Evolutionary conservation across 2,329 filamentous ascomycete genomes (phyloP), one percentile per base, ranked within the genome.

Genomic region (Phaeosphaeriaceae sp.): DNA sequence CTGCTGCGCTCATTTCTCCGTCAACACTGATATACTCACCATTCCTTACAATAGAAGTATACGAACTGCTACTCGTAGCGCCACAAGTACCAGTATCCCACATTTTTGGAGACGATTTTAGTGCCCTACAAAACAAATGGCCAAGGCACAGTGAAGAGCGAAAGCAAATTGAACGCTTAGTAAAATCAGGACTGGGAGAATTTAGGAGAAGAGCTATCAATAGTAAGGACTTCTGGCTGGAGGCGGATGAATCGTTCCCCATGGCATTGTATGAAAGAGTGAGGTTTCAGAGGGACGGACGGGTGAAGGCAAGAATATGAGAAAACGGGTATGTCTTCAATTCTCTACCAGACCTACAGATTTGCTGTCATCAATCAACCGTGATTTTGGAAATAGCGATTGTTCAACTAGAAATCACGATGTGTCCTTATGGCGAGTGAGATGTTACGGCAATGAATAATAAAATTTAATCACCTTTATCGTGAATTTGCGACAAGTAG

Each of bases 21-120:
- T 46, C 46, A 2, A 67, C 66, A 11, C 26, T 70, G 2, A 52
- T 69, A 1, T 70, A 70, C 37, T 61, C 59, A 32, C 64, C 66
- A 1, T 68, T 69, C 39, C 38, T 70, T 13, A 64, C 61, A 1
- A 32, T 64, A n/a, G 59, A 64, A 46, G 58, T 52, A 4, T 64
- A 62, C 40, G 56, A 62, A 37, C 35, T 54, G 18, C 33, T 62
- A 6, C 37, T 62, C 0, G 8, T 40, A 2, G 29, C 29, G 3
- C 11, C 46, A 16, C 15, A n/a, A 8, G 18, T 23, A 47, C 50
- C 20, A 6, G 54, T 50, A 48, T 54, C 47, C 39, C 58, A 39
- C 48, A 36, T 68, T 3, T 43, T 70, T 28, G 64, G 67, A 0
- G 67, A 68, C 35, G 64, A 68, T 37, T 68, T 70, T 37, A 61